Base-by-base conservation (phyloP, 2,329 filamentous ascomycete genomes). In the Cadophora luteo-olivacea region DNA sequence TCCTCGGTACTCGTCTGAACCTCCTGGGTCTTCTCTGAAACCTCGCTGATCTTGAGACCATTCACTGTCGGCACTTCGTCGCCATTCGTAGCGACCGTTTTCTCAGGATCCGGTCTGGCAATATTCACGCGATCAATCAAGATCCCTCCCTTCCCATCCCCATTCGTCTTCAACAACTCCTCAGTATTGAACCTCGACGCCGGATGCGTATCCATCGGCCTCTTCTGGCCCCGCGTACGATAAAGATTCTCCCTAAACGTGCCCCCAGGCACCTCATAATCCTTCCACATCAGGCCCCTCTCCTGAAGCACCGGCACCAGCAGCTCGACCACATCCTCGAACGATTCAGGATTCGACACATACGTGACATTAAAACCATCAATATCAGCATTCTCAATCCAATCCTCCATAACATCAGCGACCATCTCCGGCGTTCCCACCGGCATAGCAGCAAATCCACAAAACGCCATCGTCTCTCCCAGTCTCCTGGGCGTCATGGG, bases 361-460 rank as follows among this genome's bases (percentile, higher is more conserved):
- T 92, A 1, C 90, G 87, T 86, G 76, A 92, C 84, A 75, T 93
- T 93, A 79, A 93, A 93, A 0, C 91, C 90, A 74, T 93, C 90
- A 1, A 92, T 85, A 70, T 91, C 91, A 0, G 89, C 89, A 76
- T 92, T 89, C 1, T 81, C 75, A 0, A 91, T 81, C 90, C 90
- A 93, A 0, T 81, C 79, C 78, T 92, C 88, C 67, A 93, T 82
- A 38, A 85, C 84, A 75, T 93, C 90, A 0, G 89, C 91, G 1
- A 92, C 89, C 63, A 66, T 66, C 24, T 60, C 54, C 7, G 67
- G 65, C 19, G 67, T 67, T 16, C 63, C 63, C 4, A 65, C 63
- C 12, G 63, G 63, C 14, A 84, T 80, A 0, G 84, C 82, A 0
- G 89, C 61, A 19, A 48, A 33, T 3, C 68, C 68, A 29, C 68